phyloP scores from a whole-genome alignment of 768 basidiomycete species.

The Suillus variegatus region DNA sequence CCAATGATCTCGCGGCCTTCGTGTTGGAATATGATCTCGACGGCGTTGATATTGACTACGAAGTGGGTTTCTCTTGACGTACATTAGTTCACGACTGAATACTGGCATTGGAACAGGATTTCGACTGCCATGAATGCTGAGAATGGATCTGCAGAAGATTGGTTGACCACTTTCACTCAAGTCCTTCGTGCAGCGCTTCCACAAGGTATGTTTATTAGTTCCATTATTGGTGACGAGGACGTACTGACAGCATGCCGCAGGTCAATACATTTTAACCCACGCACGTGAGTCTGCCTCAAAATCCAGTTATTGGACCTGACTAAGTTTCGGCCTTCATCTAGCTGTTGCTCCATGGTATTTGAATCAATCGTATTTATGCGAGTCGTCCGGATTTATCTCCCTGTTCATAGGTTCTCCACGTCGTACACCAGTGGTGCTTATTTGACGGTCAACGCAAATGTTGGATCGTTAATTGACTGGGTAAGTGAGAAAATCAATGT shows the following conservation, averaged over 20 bases:
- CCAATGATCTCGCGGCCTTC: conserved; percentile 65
- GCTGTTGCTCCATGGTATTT: conserved; percentile 45
- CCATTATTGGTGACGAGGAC: background rate
- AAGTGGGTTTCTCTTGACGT: conserved; percentile 32
- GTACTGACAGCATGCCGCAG: background rate
- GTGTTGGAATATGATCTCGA: conserved; percentile 63
- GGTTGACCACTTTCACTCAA: conserved; percentile 34
- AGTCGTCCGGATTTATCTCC: background rate
- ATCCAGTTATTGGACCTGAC: background rate
- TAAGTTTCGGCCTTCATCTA: conserved; percentile 13
- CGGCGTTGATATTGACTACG: conserved; percentile 77
- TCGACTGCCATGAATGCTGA: conserved; percentile 57
- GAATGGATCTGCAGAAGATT: conserved; percentile 50
- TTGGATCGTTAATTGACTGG: conserved; percentile 48
- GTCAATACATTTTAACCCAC: conserved; percentile 35
- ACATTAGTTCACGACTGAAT: conserved; percentile 2
- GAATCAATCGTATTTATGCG: background rate
- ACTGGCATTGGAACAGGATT: conserved; percentile 46
- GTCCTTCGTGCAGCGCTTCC: conserved; percentile 33
- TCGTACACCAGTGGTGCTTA: conserved; percentile 41
- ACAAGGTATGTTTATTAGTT: conserved; percentile 9
- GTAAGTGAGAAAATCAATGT: conserved; percentile 20
- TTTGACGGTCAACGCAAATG: conserved; percentile 36
- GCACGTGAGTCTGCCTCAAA: conserved; percentile 37
- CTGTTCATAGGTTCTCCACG: conserved; percentile 34